Evolutionary conservation across 1,284 basidiomycete species (phyloP).

Genomic region (Schizophyllum commune): DNA sequence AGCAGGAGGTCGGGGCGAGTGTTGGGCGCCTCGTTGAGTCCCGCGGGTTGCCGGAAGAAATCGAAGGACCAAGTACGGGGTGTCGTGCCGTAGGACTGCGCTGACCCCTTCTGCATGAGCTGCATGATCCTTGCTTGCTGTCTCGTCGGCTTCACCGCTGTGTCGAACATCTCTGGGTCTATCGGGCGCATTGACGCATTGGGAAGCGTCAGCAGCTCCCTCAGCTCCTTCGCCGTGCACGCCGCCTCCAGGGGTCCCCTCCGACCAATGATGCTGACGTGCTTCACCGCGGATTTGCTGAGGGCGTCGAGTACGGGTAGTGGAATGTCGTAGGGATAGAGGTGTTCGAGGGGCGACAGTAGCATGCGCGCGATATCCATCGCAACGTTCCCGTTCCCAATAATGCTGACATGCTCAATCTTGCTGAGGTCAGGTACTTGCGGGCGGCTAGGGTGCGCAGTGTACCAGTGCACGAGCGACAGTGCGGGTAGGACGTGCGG

Average conservation of each 20-base stretch:
- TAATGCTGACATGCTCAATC: constrained; percentile 69
- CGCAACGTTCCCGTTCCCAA: constrained; percentile 96
- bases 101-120: constrained; percentile 64
- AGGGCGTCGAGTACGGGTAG: constrained; percentile 68
- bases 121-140: constrained; percentile 64
- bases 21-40: constrained; percentile 30
- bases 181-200: constrained; percentile 65
- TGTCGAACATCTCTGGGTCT: constrained; percentile 33
- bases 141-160: constrained; percentile 39
- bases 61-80: constrained; percentile 73
- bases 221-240: constrained; percentile 91
- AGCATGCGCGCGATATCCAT: constrained; percentile 92
- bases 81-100: constrained; percentile 37
- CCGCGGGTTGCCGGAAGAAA: constrained; percentile 69
- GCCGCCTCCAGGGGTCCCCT: constrained; percentile 87
- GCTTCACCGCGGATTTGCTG: constrained; percentile 52
- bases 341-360: constrained; percentile 54
- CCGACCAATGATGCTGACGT: constrained; percentile 81
- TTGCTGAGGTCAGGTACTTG: constrained; percentile 54
- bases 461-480: constrained; percentile 96
- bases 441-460: constrained; percentile 72
- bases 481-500: constrained; percentile 70
- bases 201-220: constrained; percentile 81
- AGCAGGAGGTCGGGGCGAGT: constrained; percentile 36
- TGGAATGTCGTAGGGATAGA: constrained; percentile 80